Conservation (phyloP, 2,329 filamentous ascomycete species). For the Verticillium longisporum region DNA sequence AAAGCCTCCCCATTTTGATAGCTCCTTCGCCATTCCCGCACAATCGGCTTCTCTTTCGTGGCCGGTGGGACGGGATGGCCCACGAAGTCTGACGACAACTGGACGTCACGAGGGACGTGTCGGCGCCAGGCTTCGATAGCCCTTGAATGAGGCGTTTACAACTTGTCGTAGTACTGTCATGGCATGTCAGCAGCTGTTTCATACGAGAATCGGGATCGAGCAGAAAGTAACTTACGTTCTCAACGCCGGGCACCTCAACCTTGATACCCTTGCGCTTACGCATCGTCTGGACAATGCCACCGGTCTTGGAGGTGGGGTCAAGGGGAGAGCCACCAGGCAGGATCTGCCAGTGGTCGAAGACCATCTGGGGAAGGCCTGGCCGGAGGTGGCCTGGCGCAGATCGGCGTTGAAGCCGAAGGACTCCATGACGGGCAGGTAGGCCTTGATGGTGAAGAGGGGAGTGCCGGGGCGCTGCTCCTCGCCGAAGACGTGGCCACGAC, state of each 20-base stretch:
- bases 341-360: conserved; percentile 98
- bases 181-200: conserved; percentile 26
- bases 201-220: background rate
- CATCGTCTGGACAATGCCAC: conserved; percentile 78
- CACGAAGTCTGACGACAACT: conserved; percentile 30
- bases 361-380: conserved; percentile 97
- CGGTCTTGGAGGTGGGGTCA: conserved; percentile 75
- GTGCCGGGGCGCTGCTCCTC: conserved; percentile 98
- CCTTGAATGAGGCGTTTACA: conserved; percentile 57
- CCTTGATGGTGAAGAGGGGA: conserved; percentile 99
- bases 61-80: conserved; percentile 11
- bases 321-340: conserved; percentile 90
- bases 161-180: conserved; percentile 95
- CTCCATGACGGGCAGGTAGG: conserved; percentile 92
- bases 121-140: conserved; percentile 35
- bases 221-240: conserved; percentile 68
- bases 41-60: conserved; percentile 22
- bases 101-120: conserved; percentile 34
- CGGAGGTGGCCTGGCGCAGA: conserved; percentile 85
- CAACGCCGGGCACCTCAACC: conserved; percentile 84
- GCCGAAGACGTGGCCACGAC: conserved; percentile 97
- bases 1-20: conserved; percentile 24
- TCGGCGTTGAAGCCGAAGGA: conserved; percentile 99
- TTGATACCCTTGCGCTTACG: conserved; percentile 99
- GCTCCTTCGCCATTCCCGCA: conserved; percentile 17